A percentile compares a stretch with the other conserved stretches of the same genome.
Conservation (phyloP, 805 yeast genomes). For the Starmerella sirachaensis region DNA sequence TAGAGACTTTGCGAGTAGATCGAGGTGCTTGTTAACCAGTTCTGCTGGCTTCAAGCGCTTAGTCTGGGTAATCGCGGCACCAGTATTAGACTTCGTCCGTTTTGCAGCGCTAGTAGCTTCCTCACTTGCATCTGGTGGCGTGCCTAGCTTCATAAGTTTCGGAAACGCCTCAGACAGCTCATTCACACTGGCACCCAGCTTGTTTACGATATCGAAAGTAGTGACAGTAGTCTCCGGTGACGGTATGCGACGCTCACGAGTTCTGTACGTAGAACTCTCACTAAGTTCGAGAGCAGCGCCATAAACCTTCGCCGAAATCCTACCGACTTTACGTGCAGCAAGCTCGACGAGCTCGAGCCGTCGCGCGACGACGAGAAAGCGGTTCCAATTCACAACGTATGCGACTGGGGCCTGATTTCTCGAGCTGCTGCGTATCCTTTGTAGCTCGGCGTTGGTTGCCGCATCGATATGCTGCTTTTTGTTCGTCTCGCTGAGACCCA, state of each 20-base stretch:
- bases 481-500: constrained; percentile 48
- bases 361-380: constrained; percentile 58
- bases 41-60: constrained; percentile 12
- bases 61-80: constrained; percentile 23
- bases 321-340: constrained; percentile 59
- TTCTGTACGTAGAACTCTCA: constrained; percentile 33
- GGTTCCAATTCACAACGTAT: constrained; percentile 49
- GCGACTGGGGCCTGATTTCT: constrained; percentile 19
- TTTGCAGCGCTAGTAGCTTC: constrained; percentile 9
- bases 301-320: constrained; percentile 53
- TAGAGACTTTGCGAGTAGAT: constrained; percentile 42
- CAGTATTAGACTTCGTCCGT: constrained; percentile 18
- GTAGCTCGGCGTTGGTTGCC: constrained; percentile 12
- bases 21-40: constrained; percentile 51
- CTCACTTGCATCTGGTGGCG: not conserved
- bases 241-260: constrained; percentile 25
- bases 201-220: constrained; percentile 14
- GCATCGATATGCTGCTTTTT: constrained; percentile 24
- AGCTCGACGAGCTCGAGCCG: constrained; percentile 50
- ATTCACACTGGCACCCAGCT: constrained; percentile 3
- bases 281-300: constrained; percentile 42
- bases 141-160: not conserved
- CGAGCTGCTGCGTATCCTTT: constrained; percentile 3
- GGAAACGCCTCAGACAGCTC: constrained; percentile 14
- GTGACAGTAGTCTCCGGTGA: constrained; percentile 19